Evolutionary conservation across 2,329 filamentous ascomycete genomes (phyloP), one percentile per base, ranked within the genome.

Genomic region (Hypoxylon rubiginosum): DNA sequence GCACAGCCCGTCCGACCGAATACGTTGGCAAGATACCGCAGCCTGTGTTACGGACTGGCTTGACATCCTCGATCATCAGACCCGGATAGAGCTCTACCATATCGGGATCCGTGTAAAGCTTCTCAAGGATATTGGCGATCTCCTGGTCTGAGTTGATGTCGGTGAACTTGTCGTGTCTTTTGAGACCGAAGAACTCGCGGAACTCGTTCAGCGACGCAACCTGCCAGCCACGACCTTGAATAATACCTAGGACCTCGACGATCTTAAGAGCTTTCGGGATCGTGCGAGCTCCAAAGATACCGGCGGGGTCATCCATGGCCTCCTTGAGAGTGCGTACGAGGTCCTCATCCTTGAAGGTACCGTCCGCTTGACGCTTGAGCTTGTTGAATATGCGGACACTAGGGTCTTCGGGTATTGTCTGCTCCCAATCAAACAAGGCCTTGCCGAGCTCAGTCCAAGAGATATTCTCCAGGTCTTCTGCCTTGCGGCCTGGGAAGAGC

Each of bases 61-160:
- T 88, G 30, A 81, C 79, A 56, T 87, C 83, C 73, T 90, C 88
- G n/a, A 86, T 80, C 66, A 91, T 85, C 1, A 92, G 78, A 9
- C 90, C 90, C 0, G 90, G 90, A 72, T 92, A 92, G 5, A 92
- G 81, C 73, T 92, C 90, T 11, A 92, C 87, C 74, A 85, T 86
- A 68, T 91, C 89, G 0, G 88, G 88, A 51, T 89, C 82, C 21
- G 85, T 83, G 76, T 91, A 91, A 11, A 91, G 79, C 68, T 86
- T 82, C 64, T 86, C 84, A 3, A 91, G 81, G 7, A 83, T 79
- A 28, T 84, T 79, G 1, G 84, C 83, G 30, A 90, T 84, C n/a
- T 87, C 82, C 1, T 81, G 79, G 67, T 90, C 82, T 1, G 81
- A 78, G 69, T 86, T 90, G 72, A 91, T 87, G 46, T 88, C 86